Base-by-base conservation (phyloP, 2,329 filamentous ascomycete species). In the Tolypocladium capitatum region DNA sequence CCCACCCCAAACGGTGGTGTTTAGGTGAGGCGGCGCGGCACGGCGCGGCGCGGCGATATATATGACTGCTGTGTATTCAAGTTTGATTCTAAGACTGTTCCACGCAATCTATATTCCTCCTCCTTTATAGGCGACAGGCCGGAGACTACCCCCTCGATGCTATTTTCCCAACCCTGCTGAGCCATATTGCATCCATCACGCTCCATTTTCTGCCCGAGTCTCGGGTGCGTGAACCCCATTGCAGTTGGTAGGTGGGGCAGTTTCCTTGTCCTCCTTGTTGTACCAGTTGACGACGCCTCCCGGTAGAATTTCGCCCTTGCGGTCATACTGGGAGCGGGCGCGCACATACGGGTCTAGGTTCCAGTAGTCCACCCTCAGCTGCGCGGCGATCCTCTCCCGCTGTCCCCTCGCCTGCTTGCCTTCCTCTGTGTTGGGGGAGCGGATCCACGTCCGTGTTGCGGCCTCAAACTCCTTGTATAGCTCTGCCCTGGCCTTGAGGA, bases 271-370 rank as follows among this genome's bases (percentile, higher is more conserved):
- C 43, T 55, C 51, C 43, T 57, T 52, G 5, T 70, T 64, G 58
- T 94, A 92, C 64, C 86, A 90, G 33, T 86, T 70, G 40, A 91
- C 67, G 59, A 74, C 74, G 1, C 89, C 90, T 11, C 72, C 80
- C 1, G 72, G 67, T 50, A 77, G 69, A 42, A 97, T 73, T 51
- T 92, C 69, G 1, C 89, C 86, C 13, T 74, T 75, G 51, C 92
- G 78, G 63, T 98, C 92, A 57, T 95, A 96, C 51, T 87, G 67
- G n/a, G 82, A 85, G 58, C 83, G 76, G 13, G 90, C 87, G 35
- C 92, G 75, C 30, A 97, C 63, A 63, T 91, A 94, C 0, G 88
- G 88, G 67, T 98, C 92, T 46, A 96, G 65, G 35, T 75, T 74
- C 91, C 92, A 98, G 68, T 97, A 98, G 56, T 86, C 86, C 43